A percentile compares a stretch with the other conserved stretches of the same genome.
These are phyloP conservation scores for Bipolaris gigantea DNA, from an alignment of 2,329 filamentous ascomycete species.

Conservation along the genomic window DNA sequence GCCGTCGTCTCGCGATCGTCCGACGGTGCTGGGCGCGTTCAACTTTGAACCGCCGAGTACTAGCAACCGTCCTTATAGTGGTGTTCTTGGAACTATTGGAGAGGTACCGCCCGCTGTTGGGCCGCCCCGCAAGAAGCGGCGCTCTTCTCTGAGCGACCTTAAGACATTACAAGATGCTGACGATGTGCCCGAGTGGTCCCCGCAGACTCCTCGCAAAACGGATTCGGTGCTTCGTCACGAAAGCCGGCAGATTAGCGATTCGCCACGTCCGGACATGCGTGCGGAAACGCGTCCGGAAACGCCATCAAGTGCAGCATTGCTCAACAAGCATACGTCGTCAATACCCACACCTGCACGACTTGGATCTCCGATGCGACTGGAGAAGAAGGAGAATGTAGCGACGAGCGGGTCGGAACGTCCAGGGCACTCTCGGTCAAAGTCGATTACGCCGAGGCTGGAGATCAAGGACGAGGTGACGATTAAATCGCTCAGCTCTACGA, in stretches of 20 bases:
- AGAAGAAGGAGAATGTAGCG: constrained; percentile 44
- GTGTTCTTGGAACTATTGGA: constrained; percentile 55
- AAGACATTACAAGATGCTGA: constrained; percentile 66
- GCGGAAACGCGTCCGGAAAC: constrained; percentile 27
- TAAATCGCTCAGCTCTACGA: constrained; percentile 46
- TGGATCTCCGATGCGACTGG: constrained; percentile 51
- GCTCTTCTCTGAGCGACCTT: constrained; percentile 89
- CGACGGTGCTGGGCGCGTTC: constrained; percentile 53
- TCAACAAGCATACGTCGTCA: constrained; percentile 44
- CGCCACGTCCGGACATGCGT: constrained; percentile 30
- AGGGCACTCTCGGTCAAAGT: constrained; percentile 28
- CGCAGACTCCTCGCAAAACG: constrained; percentile 41
- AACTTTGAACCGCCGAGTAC: constrained; percentile 49
- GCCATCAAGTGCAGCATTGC: constrained; percentile 29
- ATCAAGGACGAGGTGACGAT: constrained; percentile 43
- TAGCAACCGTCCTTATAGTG: constrained; percentile 36
- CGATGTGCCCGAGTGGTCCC: constrained; percentile 43
- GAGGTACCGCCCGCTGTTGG: constrained; percentile 46
- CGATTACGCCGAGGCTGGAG: constrained; percentile 22
- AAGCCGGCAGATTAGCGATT: constrained; percentile 30
- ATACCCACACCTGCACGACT: constrained; percentile 47
- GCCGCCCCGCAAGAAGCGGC: constrained; percentile 68
- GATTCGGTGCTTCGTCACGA: constrained; percentile 28
- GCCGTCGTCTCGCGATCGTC: constrained; percentile 59
- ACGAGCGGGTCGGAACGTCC: constrained; percentile 29